Conservation (phyloP, 108 stramenopile species). For the Cylindrotheca fusiformis region DNA sequence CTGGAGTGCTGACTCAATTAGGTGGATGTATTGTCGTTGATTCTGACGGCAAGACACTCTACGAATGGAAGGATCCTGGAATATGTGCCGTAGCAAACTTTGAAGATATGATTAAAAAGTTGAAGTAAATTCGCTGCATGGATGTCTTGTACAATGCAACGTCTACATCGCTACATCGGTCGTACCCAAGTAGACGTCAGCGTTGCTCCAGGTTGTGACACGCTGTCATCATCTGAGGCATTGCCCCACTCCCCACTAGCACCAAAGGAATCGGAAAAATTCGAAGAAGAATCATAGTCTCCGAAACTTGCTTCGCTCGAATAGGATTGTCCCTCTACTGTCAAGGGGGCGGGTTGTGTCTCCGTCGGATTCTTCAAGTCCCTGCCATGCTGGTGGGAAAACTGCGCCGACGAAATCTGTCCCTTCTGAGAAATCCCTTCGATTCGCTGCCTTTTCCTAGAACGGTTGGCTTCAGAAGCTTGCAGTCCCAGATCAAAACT, state of each 20-base stretch:
- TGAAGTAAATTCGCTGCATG: slow-evolving; percentile 19
- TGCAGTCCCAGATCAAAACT: neutral
- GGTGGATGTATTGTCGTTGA: slow-evolving; percentile 75
- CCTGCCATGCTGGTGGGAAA: neutral
- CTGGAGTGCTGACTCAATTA: slow-evolving; percentile 83
- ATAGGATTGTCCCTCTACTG: neutral
- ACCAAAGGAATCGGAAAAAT: slow-evolving; percentile 17
- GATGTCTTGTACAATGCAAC: no score
- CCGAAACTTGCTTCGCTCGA: slow-evolving; percentile 10
- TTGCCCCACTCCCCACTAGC: slow-evolving; percentile 28
- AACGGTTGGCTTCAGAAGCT: no score
- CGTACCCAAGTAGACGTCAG: neutral
- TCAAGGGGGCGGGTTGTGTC: neutral
- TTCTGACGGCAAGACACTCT: slow-evolving; percentile 38
- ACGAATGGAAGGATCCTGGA: slow-evolving; percentile 81
- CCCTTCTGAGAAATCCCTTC: neutral
- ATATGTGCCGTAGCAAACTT: slow-evolving; percentile 89
- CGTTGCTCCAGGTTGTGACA: neutral
- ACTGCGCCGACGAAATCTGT: neutral
- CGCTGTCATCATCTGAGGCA: slow-evolving; percentile 2
- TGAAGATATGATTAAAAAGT: slow-evolving; percentile 70
- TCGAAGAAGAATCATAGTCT: slow-evolving; percentile 1
- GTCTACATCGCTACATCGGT: neutral
- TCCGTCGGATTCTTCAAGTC: neutral
- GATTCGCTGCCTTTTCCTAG: slow-evolving; percentile 1